These are phyloP conservation scores for Penicillium sp. DNA, from an alignment of 2,329 filamentous ascomycete genomes.

Conservation along the genomic window DNA sequence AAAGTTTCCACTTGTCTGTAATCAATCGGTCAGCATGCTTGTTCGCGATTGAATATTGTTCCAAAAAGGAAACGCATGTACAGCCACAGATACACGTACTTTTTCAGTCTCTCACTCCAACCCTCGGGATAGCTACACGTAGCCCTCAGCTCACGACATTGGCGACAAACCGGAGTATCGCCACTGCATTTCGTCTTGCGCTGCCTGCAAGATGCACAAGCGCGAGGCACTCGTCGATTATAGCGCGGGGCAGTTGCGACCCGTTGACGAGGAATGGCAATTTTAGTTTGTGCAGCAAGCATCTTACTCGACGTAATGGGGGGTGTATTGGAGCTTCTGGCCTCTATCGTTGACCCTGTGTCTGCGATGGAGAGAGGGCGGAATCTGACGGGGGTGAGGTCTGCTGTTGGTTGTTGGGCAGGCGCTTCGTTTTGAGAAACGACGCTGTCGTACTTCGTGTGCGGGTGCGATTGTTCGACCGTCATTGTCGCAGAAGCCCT, in stretches of 20 bases:
- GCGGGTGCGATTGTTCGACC: conserved; percentile 6
- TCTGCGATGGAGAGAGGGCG: conserved; percentile 10
- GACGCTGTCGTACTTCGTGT: background rate
- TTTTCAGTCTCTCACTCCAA: conserved; percentile 40
- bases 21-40: conserved; percentile 4
- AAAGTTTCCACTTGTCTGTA: conserved; percentile 36
- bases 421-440: background rate
- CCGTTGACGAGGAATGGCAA: conserved; percentile 34
- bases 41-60: background rate
- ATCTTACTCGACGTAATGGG: background rate
- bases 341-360: conserved; percentile 5
- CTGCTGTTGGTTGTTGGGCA: background rate
- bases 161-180: conserved; percentile 36
- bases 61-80: background rate
- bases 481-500: conserved; percentile 16
- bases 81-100: conserved; percentile 20
- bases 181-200: conserved; percentile 42
- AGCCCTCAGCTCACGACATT: conserved; percentile 36
- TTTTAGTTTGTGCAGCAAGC: conserved; percentile 9
- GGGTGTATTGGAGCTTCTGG: background rate
- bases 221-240: conserved; percentile 24
- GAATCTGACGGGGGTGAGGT: background rate
- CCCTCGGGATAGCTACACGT: conserved; percentile 38
- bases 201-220: conserved; percentile 40
- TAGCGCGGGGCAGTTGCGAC: conserved; percentile 19